phyloP scores from a whole-genome alignment of 306 rosid genomes.

The Citrullus amarus region DNA sequence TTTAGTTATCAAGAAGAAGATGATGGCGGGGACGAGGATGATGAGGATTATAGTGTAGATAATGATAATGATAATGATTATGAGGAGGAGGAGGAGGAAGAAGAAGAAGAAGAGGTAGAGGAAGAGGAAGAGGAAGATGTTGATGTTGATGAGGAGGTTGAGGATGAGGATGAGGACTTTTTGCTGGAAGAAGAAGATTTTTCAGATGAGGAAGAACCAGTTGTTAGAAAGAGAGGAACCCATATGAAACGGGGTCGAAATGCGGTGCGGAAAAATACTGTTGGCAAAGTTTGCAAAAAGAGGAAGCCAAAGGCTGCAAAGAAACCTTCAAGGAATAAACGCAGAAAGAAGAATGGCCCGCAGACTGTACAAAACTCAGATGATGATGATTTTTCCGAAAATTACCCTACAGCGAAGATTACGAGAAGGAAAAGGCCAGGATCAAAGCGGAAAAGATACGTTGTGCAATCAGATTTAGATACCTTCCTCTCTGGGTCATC shows the following conservation, averaged over 20 bases:
- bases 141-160: constrained; percentile 19
- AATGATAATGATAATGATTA: neutral
- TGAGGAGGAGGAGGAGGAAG: constrained; percentile 17
- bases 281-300: constrained; percentile 30
- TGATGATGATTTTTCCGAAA: constrained; percentile 33
- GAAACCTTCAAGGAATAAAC: constrained; percentile 49
- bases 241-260: constrained; percentile 29
- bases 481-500: constrained; percentile 41
- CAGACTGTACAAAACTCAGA: constrained; percentile 27
- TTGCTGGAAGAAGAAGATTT: constrained; percentile 65
- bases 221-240: constrained; percentile 36
- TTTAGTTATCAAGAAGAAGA: constrained; percentile 8
- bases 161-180: constrained; percentile 53
- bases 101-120: constrained; percentile 14
- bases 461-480: constrained; percentile 39
- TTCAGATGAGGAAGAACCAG: constrained; percentile 50
- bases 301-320: constrained; percentile 37
- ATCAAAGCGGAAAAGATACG: constrained; percentile 27
- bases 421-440: constrained; percentile 22
- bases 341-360: constrained; percentile 31
- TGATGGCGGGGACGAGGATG: constrained; percentile 13
- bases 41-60: constrained; percentile 19
- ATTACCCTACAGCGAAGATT: constrained; percentile 16
- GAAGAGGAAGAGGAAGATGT: constrained; percentile 28
- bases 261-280: constrained; percentile 29